phyloP scores from a whole-genome alignment of 2,329 filamentous ascomycete species.

The Alternaria sp. region DNA sequence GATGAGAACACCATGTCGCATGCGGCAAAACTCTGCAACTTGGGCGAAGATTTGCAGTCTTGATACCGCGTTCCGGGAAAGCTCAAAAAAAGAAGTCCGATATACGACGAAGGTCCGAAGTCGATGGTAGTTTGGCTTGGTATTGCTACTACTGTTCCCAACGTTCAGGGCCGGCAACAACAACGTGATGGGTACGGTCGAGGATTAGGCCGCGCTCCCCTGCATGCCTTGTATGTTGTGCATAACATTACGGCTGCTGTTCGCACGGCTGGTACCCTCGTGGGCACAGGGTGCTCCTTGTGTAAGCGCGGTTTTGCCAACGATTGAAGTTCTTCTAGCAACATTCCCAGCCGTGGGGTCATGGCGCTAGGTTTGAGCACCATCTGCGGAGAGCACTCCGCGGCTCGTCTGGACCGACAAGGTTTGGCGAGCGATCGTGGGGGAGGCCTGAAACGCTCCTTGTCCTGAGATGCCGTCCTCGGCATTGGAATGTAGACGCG shows the following conservation, averaged over 20 bases:
- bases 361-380: slow-evolving; percentile 2
- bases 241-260: background rate
- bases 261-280: background rate
- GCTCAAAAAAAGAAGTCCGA: background rate
- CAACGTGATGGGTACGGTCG: background rate
- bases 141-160: background rate
- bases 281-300: background rate
- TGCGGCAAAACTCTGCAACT: slow-evolving; percentile 1
- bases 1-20: background rate
- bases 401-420: background rate
- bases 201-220: background rate
- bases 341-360: background rate
- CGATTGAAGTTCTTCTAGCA: background rate
- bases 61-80: slow-evolving; percentile 5
- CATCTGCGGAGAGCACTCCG: background rate
- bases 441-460: slow-evolving; percentile 6
- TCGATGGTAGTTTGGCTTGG: background rate
- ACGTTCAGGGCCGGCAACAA: background rate
- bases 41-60: slow-evolving; percentile 8
- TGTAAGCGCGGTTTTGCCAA: background rate
- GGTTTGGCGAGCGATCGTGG: slow-evolving; percentile 10
- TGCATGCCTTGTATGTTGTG: background rate
- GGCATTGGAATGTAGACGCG: background rate
- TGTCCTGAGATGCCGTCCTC: background rate
- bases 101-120: background rate